Evolutionary conservation across 2,329 filamentous ascomycete genomes (phyloP), one percentile per base, ranked within the genome.

Genomic region (Chaetomiaceae sp.): DNA sequence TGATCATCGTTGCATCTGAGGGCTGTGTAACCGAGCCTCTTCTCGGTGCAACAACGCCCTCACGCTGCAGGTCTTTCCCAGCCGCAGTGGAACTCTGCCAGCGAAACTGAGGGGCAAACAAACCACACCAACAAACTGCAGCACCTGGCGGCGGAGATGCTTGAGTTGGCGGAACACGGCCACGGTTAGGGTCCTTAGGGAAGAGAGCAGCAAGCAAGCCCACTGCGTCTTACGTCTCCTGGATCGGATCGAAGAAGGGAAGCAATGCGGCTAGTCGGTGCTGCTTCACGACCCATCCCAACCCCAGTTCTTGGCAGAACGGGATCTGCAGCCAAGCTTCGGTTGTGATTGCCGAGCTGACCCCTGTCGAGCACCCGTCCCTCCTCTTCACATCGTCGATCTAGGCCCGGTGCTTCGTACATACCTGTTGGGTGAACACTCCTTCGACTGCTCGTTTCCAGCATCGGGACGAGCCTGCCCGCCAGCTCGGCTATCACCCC

Each of bases 291-390:
- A n/a, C 14, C 5, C 49, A 30, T 32, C 33, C 21, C 18, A 11
- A 50, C 51, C 56, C 56, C 45, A 38, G 56, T 25, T 44, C 54
- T 55, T 52, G 56, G 54, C 54, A 34, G 29, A n/a, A 25, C 56
- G 48, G 51, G 56, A 60, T 56, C 56, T 60, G 58, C 54, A 54
- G 56, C 53, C 53, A 60, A 60, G 52, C 42, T 37, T 53, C 50
- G 50, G 43, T 20, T 48, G 34, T 52, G 54, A 46, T 40, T 47
- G 46, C 57, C 57, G 50, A n/a, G 29, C 48, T 3, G 8, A 14
- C 42, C 37, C 42, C 37, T 41, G 36, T 14, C 40, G 27, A 23
- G 23, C 20, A 38, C 11, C 40, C 29, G 14, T 20, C 18, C 18
- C 29, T 11, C 18, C 16, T 30, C 41, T 14, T 30, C 41, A 8